Percentiles rank a stretch among this genome's conserved stretches.
These are phyloP conservation scores for Agrostemma githago DNA, from an alignment of 148 eudicot genomes.

Conservation along the genomic window DNA sequence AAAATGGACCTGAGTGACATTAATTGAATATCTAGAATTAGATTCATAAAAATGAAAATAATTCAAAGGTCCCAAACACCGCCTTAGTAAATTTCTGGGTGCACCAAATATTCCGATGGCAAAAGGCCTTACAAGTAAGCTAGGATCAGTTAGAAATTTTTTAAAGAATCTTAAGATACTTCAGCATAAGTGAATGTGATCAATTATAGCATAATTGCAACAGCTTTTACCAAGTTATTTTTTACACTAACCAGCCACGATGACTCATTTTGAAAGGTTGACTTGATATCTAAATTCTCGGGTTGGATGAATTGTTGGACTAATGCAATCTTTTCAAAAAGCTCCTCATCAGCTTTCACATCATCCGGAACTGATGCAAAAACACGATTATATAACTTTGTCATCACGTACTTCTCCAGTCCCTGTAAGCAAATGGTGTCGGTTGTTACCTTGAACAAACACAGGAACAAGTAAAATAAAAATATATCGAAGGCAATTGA, in stretches of 20 bases:
- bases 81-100: not conserved
- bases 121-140: not conserved
- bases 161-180: not conserved
- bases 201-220: not conserved
- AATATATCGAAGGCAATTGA: not conserved
- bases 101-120: not conserved
- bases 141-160: not conserved
- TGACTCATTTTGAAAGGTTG: constrained; percentile 79
- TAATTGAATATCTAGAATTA: too few relatives aligned
- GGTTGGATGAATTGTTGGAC: constrained; percentile 88
- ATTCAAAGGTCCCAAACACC: too few relatives aligned
- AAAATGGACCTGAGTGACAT: too few relatives aligned
- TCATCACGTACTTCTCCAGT: constrained; percentile 93
- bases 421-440: constrained; percentile 48
- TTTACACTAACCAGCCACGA: constrained; percentile 86
- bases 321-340: constrained; percentile 73
- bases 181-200: not conserved
- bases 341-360: constrained; percentile 61
- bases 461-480: not conserved
- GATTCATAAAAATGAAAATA: too few relatives aligned
- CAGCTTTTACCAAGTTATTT: not conserved
- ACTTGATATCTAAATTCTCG: constrained; percentile 77
- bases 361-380: constrained; percentile 84
- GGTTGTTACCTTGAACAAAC: constrained; percentile 5
- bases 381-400: constrained; percentile 74